phyloP scores from a whole-genome alignment of 371 early-diverging fungal genomes.

The Mortierella sp. region DNA sequence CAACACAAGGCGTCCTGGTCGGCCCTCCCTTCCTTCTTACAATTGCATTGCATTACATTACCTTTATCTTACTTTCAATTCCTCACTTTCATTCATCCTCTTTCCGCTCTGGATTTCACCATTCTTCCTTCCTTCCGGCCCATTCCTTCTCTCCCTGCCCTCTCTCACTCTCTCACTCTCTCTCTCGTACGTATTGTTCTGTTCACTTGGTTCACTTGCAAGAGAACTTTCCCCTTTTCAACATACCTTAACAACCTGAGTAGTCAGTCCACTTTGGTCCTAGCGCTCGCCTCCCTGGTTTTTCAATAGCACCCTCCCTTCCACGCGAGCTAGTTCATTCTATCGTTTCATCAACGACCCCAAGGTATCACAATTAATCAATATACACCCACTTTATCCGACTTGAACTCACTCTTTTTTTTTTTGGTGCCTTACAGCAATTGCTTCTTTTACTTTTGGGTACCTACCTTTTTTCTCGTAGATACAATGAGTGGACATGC shows the following conservation, averaged over 20 bases:
- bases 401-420: not conserved
- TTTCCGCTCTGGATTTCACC: not conserved
- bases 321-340: not conserved
- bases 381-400: not conserved
- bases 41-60: not conserved
- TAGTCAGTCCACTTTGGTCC: not conserved
- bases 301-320: not conserved
- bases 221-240: not conserved
- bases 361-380: not conserved
- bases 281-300: not conserved
- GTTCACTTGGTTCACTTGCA: not conserved
- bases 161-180: not conserved
- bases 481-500: slow-evolving; percentile 16
- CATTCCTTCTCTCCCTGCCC: not conserved
- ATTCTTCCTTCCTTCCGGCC: not conserved
- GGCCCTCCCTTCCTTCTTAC: not conserved
- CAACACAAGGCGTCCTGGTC: not conserved
- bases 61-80: not conserved
- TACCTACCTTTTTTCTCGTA: not conserved
- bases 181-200: not conserved
- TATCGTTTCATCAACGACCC: not conserved
- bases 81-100: not conserved
- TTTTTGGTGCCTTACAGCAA: not conserved
- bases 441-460: not conserved
- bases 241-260: not conserved